Percentiles rank a stretch among this genome's conserved stretches.
These are phyloP conservation scores for Capronia americana DNA, from an alignment of 2,329 filamentous ascomycete genomes.

Conservation along the genomic window DNA sequence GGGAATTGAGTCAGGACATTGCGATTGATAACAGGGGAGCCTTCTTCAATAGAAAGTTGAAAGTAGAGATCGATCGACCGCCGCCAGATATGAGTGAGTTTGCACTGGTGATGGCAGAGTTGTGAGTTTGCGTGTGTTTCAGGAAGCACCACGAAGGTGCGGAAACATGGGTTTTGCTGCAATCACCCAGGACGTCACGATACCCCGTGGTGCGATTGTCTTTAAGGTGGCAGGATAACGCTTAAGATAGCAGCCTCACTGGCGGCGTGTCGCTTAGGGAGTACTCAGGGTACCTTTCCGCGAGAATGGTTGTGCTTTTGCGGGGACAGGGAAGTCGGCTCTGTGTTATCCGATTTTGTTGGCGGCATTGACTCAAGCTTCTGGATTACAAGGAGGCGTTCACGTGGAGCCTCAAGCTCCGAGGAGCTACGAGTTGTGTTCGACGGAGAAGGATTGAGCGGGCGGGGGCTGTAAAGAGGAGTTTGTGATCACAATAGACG, in stretches of 20 bases:
- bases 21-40: conserved; percentile 40
- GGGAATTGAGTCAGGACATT: conserved; percentile 35
- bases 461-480: background rate
- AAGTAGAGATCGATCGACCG: conserved; percentile 42
- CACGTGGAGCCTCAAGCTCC: background rate
- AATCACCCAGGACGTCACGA: background rate
- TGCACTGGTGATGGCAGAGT: conserved; percentile 41
- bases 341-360: background rate
- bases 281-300: too few species aligned
- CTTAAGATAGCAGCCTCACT: too few species aligned
- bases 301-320: background rate
- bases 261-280: too few species aligned
- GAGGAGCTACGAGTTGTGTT: background rate
- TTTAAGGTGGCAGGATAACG: background rate
- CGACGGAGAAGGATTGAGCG: background rate
- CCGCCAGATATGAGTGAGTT: conserved; percentile 44
- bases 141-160: conserved; percentile 30
- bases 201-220: background rate
- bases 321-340: background rate
- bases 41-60: conserved; percentile 38
- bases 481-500: background rate
- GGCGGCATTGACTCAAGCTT: background rate
- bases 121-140: conserved; percentile 28
- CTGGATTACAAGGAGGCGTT: background rate
- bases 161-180: background rate